These are phyloP conservation scores for Excoecaria cochinchinensis DNA, from an alignment of 345 rosid species.

Conservation along the genomic window DNA sequence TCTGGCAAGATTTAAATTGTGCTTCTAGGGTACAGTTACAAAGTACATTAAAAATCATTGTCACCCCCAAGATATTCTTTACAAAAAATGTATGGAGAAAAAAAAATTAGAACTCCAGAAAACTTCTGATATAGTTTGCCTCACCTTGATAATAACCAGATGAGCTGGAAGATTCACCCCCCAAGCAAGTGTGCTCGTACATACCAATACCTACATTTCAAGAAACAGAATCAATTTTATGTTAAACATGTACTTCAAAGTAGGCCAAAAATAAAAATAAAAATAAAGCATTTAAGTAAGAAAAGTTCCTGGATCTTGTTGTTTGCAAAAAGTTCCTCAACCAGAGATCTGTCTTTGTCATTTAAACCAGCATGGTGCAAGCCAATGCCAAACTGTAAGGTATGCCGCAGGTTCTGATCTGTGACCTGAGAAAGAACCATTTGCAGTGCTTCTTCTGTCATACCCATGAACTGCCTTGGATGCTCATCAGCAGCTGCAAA, in stretches of 20 bases:
- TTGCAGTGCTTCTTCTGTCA: conserved; percentile 85
- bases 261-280: not conserved
- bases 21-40: not conserved
- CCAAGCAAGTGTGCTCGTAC: conserved; percentile 97
- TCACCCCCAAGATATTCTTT: not conserved
- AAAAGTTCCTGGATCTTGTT: conserved; percentile 87
- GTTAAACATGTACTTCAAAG: not conserved
- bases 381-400: conserved; percentile 95
- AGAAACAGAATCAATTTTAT: not conserved
- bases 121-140: conserved; percentile 10
- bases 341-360: conserved; percentile 90
- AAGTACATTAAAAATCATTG: not conserved
- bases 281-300: conserved; percentile 19
- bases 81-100: not conserved
- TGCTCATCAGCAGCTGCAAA: conserved; percentile 96
- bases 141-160: conserved; percentile 94
- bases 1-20: not conserved
- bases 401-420: conserved; percentile 91
- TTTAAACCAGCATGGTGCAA: conserved; percentile 96
- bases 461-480: conserved; percentile 80
- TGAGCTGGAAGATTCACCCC: conserved; percentile 98
- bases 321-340: conserved; percentile 93
- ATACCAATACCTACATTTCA: conserved; percentile 68
- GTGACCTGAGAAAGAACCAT: conserved; percentile 93
- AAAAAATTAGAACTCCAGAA: not conserved